These are phyloP conservation scores for Phaeosphaeriaceae sp. DNA, from an alignment of 2,329 filamentous ascomycete genomes.

Conservation along the genomic window DNA sequence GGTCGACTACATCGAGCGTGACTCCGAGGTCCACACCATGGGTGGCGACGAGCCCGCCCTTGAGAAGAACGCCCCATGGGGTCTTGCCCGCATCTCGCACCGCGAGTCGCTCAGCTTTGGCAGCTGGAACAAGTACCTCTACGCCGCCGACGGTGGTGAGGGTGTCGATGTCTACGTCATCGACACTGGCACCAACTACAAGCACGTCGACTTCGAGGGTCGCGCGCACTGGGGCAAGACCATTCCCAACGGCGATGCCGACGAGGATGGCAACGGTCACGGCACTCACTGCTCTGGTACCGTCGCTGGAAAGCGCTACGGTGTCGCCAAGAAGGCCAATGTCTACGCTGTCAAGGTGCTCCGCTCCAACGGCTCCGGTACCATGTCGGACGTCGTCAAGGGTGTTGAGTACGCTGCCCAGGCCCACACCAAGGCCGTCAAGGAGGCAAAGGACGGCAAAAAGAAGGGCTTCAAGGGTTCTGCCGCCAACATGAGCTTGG, in stretches of 20 bases:
- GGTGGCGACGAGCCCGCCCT: constrained; percentile 60
- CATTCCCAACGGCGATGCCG: constrained; percentile 82
- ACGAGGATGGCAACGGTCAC: constrained; percentile 95
- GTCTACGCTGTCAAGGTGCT: constrained; percentile 98
- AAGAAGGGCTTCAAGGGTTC: constrained; percentile 98
- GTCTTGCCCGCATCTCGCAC: constrained; percentile 97
- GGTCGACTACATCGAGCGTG: constrained; percentile 97
- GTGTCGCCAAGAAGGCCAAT: constrained; percentile 98
- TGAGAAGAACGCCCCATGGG: constrained; percentile 98
- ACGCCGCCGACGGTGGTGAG: constrained; percentile 86
- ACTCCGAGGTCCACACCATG: constrained; percentile 89
- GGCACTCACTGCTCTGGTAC: constrained; percentile 99
- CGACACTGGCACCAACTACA: constrained; percentile 92
- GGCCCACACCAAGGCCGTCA: constrained; percentile 76
- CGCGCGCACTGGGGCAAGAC: constrained; percentile 98
- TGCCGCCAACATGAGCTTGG: constrained; percentile 98
- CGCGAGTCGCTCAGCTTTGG: constrained; percentile 85
- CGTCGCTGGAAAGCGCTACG: constrained; percentile 97
- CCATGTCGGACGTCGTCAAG: constrained; percentile 98
- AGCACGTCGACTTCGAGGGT: constrained; percentile 97
- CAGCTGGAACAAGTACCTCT: constrained; percentile 98
- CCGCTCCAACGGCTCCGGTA: constrained; percentile 93
- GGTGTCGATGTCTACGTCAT: constrained; percentile 99
- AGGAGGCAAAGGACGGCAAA: constrained; percentile 83
- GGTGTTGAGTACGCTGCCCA: constrained; percentile 94